These are phyloP conservation scores for Lachnellula subtilissima DNA, from an alignment of 2,329 filamentous ascomycete genomes.

Conservation along the genomic window DNA sequence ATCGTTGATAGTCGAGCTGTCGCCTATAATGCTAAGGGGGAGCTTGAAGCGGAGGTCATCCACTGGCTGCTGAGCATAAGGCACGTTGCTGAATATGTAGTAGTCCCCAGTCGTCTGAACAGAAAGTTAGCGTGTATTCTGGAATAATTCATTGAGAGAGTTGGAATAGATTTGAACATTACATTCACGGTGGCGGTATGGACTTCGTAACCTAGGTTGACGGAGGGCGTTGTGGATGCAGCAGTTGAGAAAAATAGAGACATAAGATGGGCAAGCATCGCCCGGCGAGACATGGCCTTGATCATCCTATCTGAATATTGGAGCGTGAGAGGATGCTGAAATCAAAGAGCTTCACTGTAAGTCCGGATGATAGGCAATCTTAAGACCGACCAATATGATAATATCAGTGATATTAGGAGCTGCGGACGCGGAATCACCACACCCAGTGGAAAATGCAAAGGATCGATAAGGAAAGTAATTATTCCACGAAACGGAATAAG, in stretches of 20 bases:
- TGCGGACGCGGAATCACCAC: too few relatives aligned
- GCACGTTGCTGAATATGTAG: constrained; percentile 40
- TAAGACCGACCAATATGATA: too few relatives aligned
- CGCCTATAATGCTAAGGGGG: constrained; percentile 31
- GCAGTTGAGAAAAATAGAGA: background rate
- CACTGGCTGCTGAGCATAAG: constrained; percentile 41
- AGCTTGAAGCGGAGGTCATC: constrained; percentile 41
- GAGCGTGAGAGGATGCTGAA: too few relatives aligned
- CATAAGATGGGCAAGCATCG: too few relatives aligned
- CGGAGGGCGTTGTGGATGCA: constrained; percentile 7
- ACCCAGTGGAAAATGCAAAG: too few relatives aligned
- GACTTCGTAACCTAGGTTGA: constrained; percentile 21
- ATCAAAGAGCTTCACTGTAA: too few relatives aligned
- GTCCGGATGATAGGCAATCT: too few relatives aligned
- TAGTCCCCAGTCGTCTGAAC: constrained; percentile 27
- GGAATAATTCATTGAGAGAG: constrained; percentile 9
- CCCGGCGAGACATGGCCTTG: too few relatives aligned
- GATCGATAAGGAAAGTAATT: too few relatives aligned
- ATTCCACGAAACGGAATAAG: too few relatives aligned
- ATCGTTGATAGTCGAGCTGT: constrained; percentile 31
- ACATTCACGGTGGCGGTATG: constrained; percentile 10
- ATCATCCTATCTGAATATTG: too few relatives aligned
- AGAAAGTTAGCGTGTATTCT: background rate
- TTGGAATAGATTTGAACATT: background rate
- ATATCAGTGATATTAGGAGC: too few relatives aligned